Evolutionary conservation across 1,284 basidiomycete genomes (phyloP), one percentile per base, ranked within the genome.

Genomic region (Megacollybia platyphylla): DNA sequence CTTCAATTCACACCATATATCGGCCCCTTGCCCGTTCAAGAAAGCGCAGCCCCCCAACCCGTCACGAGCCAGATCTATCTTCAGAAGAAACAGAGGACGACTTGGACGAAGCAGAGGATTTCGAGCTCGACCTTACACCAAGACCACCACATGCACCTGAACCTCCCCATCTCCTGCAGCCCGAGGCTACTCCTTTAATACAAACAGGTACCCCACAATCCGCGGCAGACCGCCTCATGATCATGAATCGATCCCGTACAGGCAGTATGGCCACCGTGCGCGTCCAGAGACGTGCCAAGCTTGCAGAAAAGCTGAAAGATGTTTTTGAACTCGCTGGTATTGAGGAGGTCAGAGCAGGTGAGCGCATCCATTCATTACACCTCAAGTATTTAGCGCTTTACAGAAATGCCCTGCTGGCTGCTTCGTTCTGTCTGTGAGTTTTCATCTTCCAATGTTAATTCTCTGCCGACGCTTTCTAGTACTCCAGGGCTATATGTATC

Each of bases 401-500:
- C 50, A 79, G 88, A 91, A 65, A 79, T 92, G 73, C 81, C 85
- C 1, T 91, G 87, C 56, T 91, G 87, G 85, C 65, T 94, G 38
- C 62, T 96, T 49, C 78, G 87, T 42, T 88, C 83, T 43, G 76
- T 90, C 48, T 67, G 89, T 91, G 54, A 73, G 87, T 79, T n/a
- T 11, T 37, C 37, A 44, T 40, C 31, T 35, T 4, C 40, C 40
- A 18, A 27, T 26, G 17, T 27, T 13, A 42, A 18, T 26, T 32
- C n/a, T 27, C 40, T 46, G 49, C 52, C 41, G 35, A 28, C 26
- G 26, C 35, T 17, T 27, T 5, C 49, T 28, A 91, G 87, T 97
- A 52, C 70, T 98, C 15, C 92, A 97, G 62, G 93, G 93, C 11
- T 96, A 94, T 58, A 87, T 97, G 75, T 98, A 94, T 59, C 68